These are phyloP conservation scores for Vaccinium vitisidaea DNA, from an alignment of 148 eudicot species.

Conservation along the genomic window DNA sequence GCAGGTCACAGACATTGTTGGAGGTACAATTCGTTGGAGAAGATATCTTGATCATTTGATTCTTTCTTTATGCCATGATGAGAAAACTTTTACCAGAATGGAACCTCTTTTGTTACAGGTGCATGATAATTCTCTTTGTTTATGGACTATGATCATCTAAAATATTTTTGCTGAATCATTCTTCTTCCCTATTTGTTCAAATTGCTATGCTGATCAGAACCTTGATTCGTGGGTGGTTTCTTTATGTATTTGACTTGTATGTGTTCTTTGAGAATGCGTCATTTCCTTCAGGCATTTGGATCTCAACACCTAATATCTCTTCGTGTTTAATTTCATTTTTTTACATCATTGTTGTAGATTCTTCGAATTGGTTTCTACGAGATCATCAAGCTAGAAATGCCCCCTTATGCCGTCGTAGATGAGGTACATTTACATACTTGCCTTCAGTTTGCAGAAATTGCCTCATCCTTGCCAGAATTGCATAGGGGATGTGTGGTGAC, in stretches of 20 bases:
- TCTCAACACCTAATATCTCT: not conserved
- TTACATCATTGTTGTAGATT: conserved; percentile 43
- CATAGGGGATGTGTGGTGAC: not conserved
- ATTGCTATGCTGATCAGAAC: not conserved
- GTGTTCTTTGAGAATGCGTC: not conserved
- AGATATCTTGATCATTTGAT: conserved; percentile 91
- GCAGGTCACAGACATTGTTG: conserved; percentile 90
- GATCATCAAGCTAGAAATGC: conserved; percentile 86
- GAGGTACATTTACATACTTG: conserved; percentile 48
- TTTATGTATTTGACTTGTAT: conserved; percentile 2
- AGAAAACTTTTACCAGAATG: conserved; percentile 58
- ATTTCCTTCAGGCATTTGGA: not conserved
- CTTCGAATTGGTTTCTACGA: conserved; percentile 91
- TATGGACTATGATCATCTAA: not conserved
- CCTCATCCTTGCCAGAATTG: not conserved
- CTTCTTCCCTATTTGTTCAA: not conserved
- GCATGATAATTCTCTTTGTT: conserved; percentile 1
- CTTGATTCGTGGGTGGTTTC: not conserved
- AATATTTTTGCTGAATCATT: not conserved
- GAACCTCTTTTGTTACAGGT: conserved; percentile 98
- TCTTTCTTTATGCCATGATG: conserved; percentile 67
- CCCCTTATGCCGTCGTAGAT: conserved; percentile 90
- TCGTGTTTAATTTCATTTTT: not conserved
- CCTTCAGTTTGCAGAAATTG: not conserved
- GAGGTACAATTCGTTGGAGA: conserved; percentile 95